phyloP scores from a whole-genome alignment of 2,329 filamentous ascomycete genomes.

The Diaporthe australafricana region DNA sequence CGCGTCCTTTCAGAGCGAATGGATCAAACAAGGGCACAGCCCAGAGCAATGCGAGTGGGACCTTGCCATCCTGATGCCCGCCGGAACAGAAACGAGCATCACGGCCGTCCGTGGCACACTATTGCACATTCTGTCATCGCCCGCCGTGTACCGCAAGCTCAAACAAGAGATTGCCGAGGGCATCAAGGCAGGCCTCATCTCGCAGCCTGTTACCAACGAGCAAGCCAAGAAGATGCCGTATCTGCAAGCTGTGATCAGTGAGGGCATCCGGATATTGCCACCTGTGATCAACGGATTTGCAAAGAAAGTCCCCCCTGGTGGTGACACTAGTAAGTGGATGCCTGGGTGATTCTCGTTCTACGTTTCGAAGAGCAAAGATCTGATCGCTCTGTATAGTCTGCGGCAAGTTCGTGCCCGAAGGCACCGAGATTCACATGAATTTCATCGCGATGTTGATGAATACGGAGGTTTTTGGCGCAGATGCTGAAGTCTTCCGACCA shows the following conservation, averaged over 20 bases:
- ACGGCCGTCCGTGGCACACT: slow-evolving; percentile 58
- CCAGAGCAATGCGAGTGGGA: slow-evolving; percentile 6
- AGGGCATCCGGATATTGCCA: slow-evolving; percentile 48
- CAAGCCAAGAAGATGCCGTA: slow-evolving; percentile 45
- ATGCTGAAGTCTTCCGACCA: slow-evolving; percentile 52
- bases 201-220: slow-evolving; percentile 42
- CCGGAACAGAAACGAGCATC: slow-evolving; percentile 63
- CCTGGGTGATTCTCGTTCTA: too few relatives aligned
- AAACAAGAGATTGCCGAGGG: slow-evolving; percentile 50
- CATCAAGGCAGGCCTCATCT: slow-evolving; percentile 51
- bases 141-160: slow-evolving; percentile 53
- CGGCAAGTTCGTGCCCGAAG: slow-evolving; percentile 47
- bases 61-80: slow-evolving; percentile 44
- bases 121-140: slow-evolving; percentile 58
- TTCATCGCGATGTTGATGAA: slow-evolving; percentile 47
- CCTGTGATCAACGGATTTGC: slow-evolving; percentile 43
- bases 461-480: slow-evolving; percentile 44
- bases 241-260: slow-evolving; percentile 49
- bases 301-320: slow-evolving; percentile 41
- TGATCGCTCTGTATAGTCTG: slow-evolving; percentile 30
- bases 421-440: slow-evolving; percentile 48
- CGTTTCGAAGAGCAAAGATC: background rate
- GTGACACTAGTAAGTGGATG: slow-evolving; percentile 38
- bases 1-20: background rate
- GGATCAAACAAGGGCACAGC: slow-evolving; percentile 13